Percentiles rank a stretch among this genome's conserved stretches.
Evolutionary conservation across 179 eudicot genomes (phyloP).

Genomic region (Silene coronaria): DNA sequence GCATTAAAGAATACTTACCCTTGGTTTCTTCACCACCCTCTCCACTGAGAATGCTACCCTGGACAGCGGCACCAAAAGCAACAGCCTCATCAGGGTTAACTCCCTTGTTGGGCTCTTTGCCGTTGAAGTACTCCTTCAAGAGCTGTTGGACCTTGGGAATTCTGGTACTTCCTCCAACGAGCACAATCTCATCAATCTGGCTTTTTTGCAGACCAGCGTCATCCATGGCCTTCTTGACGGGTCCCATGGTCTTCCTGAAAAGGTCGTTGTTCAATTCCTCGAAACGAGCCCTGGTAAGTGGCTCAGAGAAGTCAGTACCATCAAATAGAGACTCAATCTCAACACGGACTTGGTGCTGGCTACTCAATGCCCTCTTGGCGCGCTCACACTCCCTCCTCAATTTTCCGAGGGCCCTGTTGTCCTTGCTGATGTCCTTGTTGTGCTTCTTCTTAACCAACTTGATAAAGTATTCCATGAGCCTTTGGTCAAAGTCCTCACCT

Average conservation of each 20-base stretch:
- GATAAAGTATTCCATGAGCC: constrained; percentile 44
- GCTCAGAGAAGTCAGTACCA: constrained; percentile 39
- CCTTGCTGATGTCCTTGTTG: constrained; percentile 43
- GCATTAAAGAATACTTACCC: constrained; percentile 17
- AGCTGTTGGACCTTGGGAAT: constrained; percentile 42
- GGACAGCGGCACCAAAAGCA: constrained; percentile 44
- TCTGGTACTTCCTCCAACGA: constrained; percentile 47
- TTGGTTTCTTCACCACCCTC: constrained; percentile 46
- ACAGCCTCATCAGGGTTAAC: constrained; percentile 46
- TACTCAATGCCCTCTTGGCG: constrained; percentile 45
- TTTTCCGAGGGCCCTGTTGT: constrained; percentile 42
- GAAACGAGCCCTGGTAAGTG: constrained; percentile 42
- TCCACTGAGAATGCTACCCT: constrained; percentile 40
- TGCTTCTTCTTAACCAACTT: constrained; percentile 43
- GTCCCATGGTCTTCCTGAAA: constrained; percentile 47
- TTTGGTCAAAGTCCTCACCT: constrained; percentile 50
- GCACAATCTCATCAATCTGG: constrained; percentile 42
- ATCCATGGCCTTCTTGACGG: constrained; percentile 46
- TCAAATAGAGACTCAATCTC: constrained; percentile 40
- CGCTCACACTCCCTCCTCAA: constrained; percentile 42
- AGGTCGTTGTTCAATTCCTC: constrained; percentile 45
- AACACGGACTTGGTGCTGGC: constrained; percentile 51
- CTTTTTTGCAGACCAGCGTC: constrained; percentile 36
- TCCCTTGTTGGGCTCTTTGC: constrained; percentile 44
- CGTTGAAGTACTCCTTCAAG: constrained; percentile 36